Evolutionary conservation across 768 basidiomycete genomes (phyloP).

Genomic region (Pleurotus pulmonarius): DNA sequence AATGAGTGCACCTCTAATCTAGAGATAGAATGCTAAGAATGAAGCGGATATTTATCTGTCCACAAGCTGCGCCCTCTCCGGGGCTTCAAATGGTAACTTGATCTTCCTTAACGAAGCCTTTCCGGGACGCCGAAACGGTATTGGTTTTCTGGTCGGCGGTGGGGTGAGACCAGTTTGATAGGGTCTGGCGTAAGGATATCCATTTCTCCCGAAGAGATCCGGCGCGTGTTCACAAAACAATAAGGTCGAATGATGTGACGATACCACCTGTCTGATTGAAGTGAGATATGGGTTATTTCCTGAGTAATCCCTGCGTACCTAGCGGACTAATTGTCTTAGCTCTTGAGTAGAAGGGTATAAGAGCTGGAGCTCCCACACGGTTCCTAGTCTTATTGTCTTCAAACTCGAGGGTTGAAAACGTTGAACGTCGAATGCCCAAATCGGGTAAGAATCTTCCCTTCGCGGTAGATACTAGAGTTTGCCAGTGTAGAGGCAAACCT

Average conservation of each 20-base stretch:
- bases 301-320: constrained; percentile 4
- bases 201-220: constrained; percentile 4
- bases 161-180: neutral
- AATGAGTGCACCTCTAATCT: no score
- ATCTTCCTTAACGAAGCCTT: no score
- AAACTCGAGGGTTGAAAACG: constrained; percentile 3
- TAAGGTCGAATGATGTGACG: neutral
- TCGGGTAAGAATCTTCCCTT: constrained; percentile 16
- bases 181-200: neutral
- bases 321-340: constrained; percentile 1
- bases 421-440: constrained; percentile 13
- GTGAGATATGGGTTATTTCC: constrained; percentile 3
- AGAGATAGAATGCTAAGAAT: no score
- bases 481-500: neutral
- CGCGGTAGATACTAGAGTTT: constrained; percentile 1
- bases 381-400: constrained; percentile 42
- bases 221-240: constrained; percentile 2
- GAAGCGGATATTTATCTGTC: no score
- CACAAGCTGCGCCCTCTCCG: no score
- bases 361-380: constrained; percentile 10
- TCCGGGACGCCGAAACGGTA: no score
- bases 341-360: constrained; percentile 5
- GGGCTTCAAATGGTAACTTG: no score
- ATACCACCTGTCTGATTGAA: constrained; percentile 3
- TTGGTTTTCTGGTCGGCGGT: no score